Evolutionary conservation across 1,284 basidiomycete genomes (phyloP).

Genomic region (Malassezia dermatis): DNA sequence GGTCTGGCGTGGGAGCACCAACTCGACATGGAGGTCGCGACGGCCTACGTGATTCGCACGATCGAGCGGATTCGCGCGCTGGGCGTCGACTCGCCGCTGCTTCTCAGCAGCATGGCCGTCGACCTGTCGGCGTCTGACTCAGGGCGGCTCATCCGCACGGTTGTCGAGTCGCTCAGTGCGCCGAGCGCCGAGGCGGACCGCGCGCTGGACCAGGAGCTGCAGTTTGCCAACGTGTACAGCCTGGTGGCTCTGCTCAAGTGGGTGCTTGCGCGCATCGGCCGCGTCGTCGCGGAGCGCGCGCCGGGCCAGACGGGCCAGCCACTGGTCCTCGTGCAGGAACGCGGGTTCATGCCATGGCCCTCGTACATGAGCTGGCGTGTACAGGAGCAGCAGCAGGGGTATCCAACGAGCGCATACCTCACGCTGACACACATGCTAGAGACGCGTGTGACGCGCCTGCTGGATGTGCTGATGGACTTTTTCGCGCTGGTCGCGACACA

Average conservation of each 20-base stretch:
- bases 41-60: conserved; percentile 26
- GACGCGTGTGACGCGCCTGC: conserved; percentile 23
- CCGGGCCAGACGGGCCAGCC: conserved; percentile 15
- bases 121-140: conserved; percentile 33
- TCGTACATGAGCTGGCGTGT: conserved; percentile 38
- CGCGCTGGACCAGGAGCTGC: conserved; percentile 29
- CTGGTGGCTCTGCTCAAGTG: conserved; percentile 46
- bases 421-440: conserved; percentile 22
- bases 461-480: conserved; percentile 35
- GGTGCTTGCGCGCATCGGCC: conserved; percentile 39
- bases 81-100: conserved; percentile 39
- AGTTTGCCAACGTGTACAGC: conserved; percentile 39
- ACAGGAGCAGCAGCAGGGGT: conserved; percentile 25
- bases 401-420: conserved; percentile 24
- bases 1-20: conserved; percentile 28
- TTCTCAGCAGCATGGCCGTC: conserved; percentile 45
- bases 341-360: conserved; percentile 39
- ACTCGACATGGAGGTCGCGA: conserved; percentile 23
- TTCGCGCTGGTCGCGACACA: conserved; percentile 40
- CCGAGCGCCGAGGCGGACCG: conserved; percentile 5
- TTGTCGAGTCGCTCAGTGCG: conserved; percentile 9
- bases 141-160: conserved; percentile 28
- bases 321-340: conserved; percentile 38
- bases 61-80: conserved; percentile 26
- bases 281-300: conserved; percentile 32